Evolutionary conservation across 1,284 basidiomycete species (phyloP).

Genomic region (Xerocomus minutiporus): DNA sequence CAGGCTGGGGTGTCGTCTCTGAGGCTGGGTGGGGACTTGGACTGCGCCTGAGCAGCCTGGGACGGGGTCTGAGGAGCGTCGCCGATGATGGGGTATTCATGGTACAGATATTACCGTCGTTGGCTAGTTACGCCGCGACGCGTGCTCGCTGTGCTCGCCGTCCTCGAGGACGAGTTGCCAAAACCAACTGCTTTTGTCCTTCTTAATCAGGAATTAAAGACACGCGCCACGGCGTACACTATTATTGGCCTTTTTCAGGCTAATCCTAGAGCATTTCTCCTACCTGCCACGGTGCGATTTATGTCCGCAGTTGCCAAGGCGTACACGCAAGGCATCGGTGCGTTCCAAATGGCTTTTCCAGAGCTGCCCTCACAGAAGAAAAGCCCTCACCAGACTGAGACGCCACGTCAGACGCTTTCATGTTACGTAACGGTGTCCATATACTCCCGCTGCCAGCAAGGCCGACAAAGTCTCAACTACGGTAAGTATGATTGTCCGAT

Average conservation of each 20-base stretch:
- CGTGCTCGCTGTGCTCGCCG: conserved; percentile 1
- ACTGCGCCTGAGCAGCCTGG: conserved; percentile 41
- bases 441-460: not conserved
- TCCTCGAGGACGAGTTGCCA: conserved; percentile 1
- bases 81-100: conserved; percentile 23
- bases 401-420: too few species aligned
- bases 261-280: not conserved
- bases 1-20: conserved; percentile 35
- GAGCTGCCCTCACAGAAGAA: not conserved
- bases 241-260: not conserved
- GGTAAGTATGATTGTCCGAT: not conserved
- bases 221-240: not conserved
- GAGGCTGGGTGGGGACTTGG: conserved; percentile 28
- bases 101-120: not conserved
- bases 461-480: not conserved
- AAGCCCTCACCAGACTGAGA: too few species aligned
- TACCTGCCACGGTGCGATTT: not conserved
- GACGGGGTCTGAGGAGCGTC: conserved; percentile 36
- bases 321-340: not conserved
- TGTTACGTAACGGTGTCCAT: not conserved
- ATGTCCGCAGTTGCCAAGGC: not conserved
- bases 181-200: not conserved
- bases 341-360: not conserved
- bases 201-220: not conserved
- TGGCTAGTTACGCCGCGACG: not conserved